Evolutionary conservation across 2,329 filamentous ascomycete genomes (phyloP).

Genomic region (Exophiala mesophila): DNA sequence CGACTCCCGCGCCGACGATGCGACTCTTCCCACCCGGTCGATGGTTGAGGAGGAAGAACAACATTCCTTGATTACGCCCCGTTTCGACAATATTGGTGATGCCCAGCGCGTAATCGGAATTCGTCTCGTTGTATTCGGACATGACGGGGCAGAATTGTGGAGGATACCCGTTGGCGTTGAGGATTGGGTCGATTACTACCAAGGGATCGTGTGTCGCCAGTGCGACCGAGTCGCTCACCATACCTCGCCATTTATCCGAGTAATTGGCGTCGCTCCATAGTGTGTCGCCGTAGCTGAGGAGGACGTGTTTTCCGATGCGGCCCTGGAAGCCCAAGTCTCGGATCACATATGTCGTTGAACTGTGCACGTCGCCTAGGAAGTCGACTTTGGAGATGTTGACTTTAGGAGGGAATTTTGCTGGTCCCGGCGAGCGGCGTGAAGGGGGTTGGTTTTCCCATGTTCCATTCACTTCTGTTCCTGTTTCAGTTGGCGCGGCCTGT

Average conservation of each 20-base stretch:
- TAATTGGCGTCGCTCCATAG: slow-evolving; percentile 23
- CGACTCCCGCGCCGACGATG: slow-evolving; percentile 26
- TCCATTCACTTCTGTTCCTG: too few species aligned
- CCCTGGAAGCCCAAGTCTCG: slow-evolving; percentile 27
- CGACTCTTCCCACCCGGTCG: slow-evolving; percentile 25
- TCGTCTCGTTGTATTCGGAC: slow-evolving; percentile 20
- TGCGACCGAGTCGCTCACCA: slow-evolving; percentile 27
- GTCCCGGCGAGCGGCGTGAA: too few species aligned
- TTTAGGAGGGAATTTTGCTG: slow-evolving; percentile 15
- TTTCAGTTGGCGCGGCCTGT: not conserved
- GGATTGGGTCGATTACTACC: slow-evolving; percentile 21
- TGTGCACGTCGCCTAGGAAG: slow-evolving; percentile 25
- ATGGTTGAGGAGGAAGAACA: slow-evolving; percentile 28
- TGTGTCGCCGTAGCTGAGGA: slow-evolving; percentile 28
- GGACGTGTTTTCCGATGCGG: slow-evolving; percentile 21
- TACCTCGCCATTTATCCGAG: slow-evolving; percentile 25
- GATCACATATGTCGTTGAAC: slow-evolving; percentile 25
- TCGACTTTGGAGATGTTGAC: slow-evolving; percentile 16
- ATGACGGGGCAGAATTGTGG: slow-evolving; percentile 24
- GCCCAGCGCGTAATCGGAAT: slow-evolving; percentile 21
- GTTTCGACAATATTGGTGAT: slow-evolving; percentile 28
- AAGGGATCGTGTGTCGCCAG: slow-evolving; percentile 25
- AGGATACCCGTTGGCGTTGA: slow-evolving; percentile 24
- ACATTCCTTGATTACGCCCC: slow-evolving; percentile 17
- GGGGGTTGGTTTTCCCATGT: too few species aligned